Base-by-base conservation (phyloP, 2,329 filamentous ascomycete genomes). In the Metarhizium guizhouense region DNA sequence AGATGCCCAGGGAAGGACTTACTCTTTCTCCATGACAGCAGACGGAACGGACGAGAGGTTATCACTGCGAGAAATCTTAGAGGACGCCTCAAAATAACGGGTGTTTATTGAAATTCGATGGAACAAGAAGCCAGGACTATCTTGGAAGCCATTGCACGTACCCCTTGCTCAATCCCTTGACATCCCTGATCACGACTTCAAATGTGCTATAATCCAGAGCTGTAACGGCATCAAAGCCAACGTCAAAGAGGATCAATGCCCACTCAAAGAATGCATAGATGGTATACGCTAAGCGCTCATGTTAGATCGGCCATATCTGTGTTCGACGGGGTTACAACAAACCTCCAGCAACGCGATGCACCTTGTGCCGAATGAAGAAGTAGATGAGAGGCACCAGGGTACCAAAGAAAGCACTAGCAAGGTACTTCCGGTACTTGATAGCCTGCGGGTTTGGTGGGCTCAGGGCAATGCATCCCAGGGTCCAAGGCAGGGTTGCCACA, bases 311-410 rank as follows among this genome's bases (percentile, higher is more conserved):
- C 8, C 13, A 25, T 5, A 10, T 29, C 6, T 18, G 18, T 14
- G 10, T 10, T 48, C 30, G 13, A 48, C 6, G 16, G 53, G 38
- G 20, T 4, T 4, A 36, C 14, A 30, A 68, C 85, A 72, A 77
- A 97, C 93, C 94, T 80, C 94, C 94, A 57, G 94, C 80, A 59
- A 97, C 84, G 57, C 86, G 90, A 70, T 99, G 91, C 53, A 99
- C 89, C 73, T 99, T 99, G 78, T 99, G 94, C 71, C 96, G 94
- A 61, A 99, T 95, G 70, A 96, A 99, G 70, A 91, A 99, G 76
- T 96, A 97, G 20, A 97, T 81, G 68, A 99, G 76, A 34, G 92
- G 92, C 51, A 96, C 80, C 34, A 99, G 79, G 4, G 91, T 95
- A 53, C 87, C 90, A 67, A 97, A 99, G 75, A 99, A 99, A 45